Evolutionary conservation across 768 basidiomycete genomes (phyloP).

Genomic region (Rhodosporidiobolus odoratus): DNA sequence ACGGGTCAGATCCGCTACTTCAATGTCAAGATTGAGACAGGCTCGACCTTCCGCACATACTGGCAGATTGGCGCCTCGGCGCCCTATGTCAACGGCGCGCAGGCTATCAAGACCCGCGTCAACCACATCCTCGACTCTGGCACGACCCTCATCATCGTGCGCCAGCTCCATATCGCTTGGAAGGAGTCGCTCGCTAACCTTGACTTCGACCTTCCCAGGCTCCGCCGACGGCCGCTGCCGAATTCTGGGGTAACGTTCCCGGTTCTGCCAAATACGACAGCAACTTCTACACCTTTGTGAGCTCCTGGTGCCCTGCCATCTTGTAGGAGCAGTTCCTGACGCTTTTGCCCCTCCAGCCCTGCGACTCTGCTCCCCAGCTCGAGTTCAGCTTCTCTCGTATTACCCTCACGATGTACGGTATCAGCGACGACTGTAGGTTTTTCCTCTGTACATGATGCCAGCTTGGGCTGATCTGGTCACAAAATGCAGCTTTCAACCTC

Average conservation of each 20-base stretch:
- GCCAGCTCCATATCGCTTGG: too few species aligned
- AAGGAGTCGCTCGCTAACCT: not conserved
- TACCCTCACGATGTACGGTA: slow-evolving; percentile 45
- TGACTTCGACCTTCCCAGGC: not conserved
- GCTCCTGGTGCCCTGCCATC: not conserved
- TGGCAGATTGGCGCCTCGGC: slow-evolving; percentile 26
- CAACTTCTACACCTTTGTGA: slow-evolving; percentile 19
- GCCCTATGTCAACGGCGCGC: slow-evolving; percentile 2
- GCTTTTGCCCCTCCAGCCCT: slow-evolving; percentile 42
- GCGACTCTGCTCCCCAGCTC: slow-evolving; percentile 14
- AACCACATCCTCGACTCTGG: slow-evolving; percentile 32
- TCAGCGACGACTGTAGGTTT: slow-evolving; percentile 7
- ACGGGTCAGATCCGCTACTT: not conserved
- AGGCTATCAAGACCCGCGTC: not conserved
- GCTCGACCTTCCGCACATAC: slow-evolving; percentile 13
- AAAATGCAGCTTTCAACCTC: slow-evolving; percentile 67
- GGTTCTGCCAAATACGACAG: slow-evolving; percentile 5
- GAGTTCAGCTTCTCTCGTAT: slow-evolving; percentile 19
- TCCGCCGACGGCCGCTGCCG: slow-evolving; percentile 6
- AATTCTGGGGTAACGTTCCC: slow-evolving; percentile 20
- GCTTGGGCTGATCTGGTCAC: slow-evolving; percentile 47
- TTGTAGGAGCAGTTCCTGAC: not conserved
- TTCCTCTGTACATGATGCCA: not conserved
- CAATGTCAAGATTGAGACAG: not conserved
- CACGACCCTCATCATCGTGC: slow-evolving; percentile 28